Evolutionary conservation across 768 basidiomycete genomes (phyloP).

Genomic region (Stropharia rugosoannulata): DNA sequence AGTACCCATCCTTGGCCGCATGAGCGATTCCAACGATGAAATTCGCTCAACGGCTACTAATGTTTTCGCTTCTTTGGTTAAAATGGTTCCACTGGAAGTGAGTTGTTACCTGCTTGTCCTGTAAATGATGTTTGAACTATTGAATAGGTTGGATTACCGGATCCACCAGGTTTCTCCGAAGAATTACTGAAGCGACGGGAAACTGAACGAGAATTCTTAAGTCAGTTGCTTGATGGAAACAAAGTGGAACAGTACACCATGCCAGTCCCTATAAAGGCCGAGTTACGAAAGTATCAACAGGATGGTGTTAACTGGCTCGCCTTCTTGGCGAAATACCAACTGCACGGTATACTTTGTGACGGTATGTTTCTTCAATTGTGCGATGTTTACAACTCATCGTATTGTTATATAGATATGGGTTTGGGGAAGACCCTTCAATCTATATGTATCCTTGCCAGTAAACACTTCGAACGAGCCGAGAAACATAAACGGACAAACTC

Average conservation of each 20-base stretch:
- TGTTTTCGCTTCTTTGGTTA: slow-evolving; percentile 94
- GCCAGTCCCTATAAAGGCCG: slow-evolving; percentile 87
- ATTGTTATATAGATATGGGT: slow-evolving; percentile 80
- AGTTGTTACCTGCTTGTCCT: slow-evolving; percentile 10
- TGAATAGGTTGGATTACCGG: slow-evolving; percentile 88
- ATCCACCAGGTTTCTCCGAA: slow-evolving; percentile 88
- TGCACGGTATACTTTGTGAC: slow-evolving; percentile 97
- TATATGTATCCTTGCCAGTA: slow-evolving; percentile 94
- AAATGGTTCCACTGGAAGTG: slow-evolving; percentile 98
- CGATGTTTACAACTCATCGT: neutral
- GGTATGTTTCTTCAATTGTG: slow-evolving; percentile 47
- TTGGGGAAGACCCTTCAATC: slow-evolving; percentile 97
- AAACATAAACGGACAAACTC: slow-evolving; percentile 63
- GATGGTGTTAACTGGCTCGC: slow-evolving; percentile 99
- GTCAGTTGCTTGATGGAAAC: slow-evolving; percentile 90
- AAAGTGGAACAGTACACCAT: slow-evolving; percentile 91
- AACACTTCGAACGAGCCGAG: slow-evolving; percentile 83
- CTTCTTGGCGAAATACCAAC: slow-evolving; percentile 95
- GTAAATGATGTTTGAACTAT: neutral
- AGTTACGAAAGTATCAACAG: slow-evolving; percentile 95
- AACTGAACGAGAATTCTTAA: slow-evolving; percentile 86
- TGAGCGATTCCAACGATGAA: slow-evolving; percentile 93
- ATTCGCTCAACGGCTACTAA: slow-evolving; percentile 94
- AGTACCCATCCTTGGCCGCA: slow-evolving; percentile 93
- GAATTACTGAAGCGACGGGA: slow-evolving; percentile 86